Conservation (phyloP, 176 grass and related monocot species). For the Eleusine indica region DNA sequence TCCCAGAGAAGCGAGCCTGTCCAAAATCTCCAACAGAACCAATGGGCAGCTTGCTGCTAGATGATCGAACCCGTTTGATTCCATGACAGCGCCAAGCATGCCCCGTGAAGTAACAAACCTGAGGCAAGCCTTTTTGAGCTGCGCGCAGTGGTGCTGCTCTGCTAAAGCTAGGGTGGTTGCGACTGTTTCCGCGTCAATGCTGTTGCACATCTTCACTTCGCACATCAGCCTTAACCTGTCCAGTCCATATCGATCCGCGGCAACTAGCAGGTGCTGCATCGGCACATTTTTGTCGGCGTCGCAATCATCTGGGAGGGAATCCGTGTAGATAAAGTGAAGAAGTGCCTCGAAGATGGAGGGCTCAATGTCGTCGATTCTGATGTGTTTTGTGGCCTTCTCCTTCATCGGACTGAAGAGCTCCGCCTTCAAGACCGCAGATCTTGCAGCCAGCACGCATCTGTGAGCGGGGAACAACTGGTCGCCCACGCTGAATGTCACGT, state of each 20-base stretch:
- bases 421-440: constrained; percentile 27
- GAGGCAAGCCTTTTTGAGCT: constrained; percentile 19
- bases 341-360: constrained; percentile 17
- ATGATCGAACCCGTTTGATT: constrained; percentile 4
- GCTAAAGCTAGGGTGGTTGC: constrained; percentile 5
- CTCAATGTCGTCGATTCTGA: constrained; percentile 24
- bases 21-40: constrained; percentile 20
- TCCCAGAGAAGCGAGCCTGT: not conserved
- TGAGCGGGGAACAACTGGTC: constrained; percentile 19
- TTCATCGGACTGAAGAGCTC: constrained; percentile 31
- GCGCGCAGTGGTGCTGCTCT: constrained; percentile 26
- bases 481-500: constrained; percentile 26
- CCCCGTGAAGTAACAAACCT: not conserved
- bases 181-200: not conserved
- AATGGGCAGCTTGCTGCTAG: constrained; percentile 6
- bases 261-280: constrained; percentile 33
- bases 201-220: not conserved
- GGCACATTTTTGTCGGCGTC: not conserved
- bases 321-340: constrained; percentile 36
- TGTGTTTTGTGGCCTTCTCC: not conserved
- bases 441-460: constrained; percentile 24
- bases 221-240: constrained; percentile 25
- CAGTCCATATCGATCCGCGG: constrained; percentile 28
- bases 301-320: not conserved
- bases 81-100: not conserved